These are phyloP conservation scores for Nothophaeocryptopus gaeumannii DNA, from an alignment of 2,329 filamentous ascomycete species.

Conservation along the genomic window DNA sequence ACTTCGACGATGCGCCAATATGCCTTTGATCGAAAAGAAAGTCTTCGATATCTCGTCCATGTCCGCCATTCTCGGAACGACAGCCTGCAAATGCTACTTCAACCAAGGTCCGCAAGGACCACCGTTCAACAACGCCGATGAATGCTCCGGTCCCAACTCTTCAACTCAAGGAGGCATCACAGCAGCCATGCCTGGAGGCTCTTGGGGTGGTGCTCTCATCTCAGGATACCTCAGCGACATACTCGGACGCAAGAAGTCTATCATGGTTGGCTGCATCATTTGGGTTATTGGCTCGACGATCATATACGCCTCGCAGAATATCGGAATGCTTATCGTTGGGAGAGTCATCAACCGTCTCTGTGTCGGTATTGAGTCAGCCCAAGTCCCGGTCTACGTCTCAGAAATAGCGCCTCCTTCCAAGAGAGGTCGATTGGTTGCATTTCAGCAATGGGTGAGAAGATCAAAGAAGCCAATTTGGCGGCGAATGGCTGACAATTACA, in stretches of 20 bases:
- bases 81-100: constrained; percentile 70
- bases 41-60: constrained; percentile 75
- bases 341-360: constrained; percentile 67
- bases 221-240: constrained; percentile 59
- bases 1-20: not conserved
- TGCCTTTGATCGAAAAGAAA: constrained; percentile 3
- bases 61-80: constrained; percentile 57
- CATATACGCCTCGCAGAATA: constrained; percentile 60
- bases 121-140: constrained; percentile 22
- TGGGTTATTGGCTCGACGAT: constrained; percentile 57
- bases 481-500: too few relatives aligned
- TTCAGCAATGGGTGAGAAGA: constrained; percentile 58
- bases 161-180: constrained; percentile 65
- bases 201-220: constrained; percentile 60
- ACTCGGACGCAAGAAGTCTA: constrained; percentile 52
- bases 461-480: too few relatives aligned
- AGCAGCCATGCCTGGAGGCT: constrained; percentile 68
- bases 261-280: constrained; percentile 48
- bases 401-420: constrained; percentile 58
- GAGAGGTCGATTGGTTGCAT: constrained; percentile 65
- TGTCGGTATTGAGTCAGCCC: constrained; percentile 67
- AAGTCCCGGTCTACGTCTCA: constrained; percentile 63
- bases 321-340: constrained; percentile 67
- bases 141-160: constrained; percentile 52
- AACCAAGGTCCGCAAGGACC: constrained; percentile 49